phyloP scores from a whole-genome alignment of 495 filamentous ascomycete genomes.

The Trichoderma virens region DNA sequence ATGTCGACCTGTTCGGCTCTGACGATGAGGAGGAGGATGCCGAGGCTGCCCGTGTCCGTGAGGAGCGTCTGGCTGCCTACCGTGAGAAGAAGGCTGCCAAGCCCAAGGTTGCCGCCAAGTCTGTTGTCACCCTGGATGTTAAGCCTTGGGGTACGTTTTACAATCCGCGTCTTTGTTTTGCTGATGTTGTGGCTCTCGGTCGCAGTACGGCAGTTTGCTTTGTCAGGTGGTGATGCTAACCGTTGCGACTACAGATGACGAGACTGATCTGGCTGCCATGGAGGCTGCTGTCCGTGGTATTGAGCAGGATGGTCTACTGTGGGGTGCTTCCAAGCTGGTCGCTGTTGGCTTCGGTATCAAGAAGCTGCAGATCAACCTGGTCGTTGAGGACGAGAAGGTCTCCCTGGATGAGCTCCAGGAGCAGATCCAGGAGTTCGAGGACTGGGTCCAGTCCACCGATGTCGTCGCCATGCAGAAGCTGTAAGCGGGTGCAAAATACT shows the following conservation, averaged over 20 bases:
- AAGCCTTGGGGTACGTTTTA: constrained; percentile 91
- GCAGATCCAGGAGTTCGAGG: constrained; percentile 75
- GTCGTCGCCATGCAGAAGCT: constrained; percentile 91
- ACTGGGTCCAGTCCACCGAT: constrained; percentile 95
- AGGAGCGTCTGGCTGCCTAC: constrained; percentile 87
- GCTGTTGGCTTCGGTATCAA: constrained; percentile 95
- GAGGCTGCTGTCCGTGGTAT: constrained; percentile 79
- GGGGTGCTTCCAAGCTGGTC: constrained; percentile 88
- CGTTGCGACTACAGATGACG: constrained; percentile 55
- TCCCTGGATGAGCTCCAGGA: constrained; percentile 80
- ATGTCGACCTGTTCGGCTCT: constrained; percentile 82
- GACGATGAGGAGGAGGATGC: constrained; percentile 91
- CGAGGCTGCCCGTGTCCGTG: constrained; percentile 71
- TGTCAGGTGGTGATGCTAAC: constrained; percentile 18
- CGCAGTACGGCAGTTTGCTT: background rate
- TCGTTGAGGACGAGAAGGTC: constrained; percentile 96
- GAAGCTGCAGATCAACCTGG: constrained; percentile 98
- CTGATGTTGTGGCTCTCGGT: background rate
- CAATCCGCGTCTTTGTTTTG: background rate
- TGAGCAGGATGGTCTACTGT: constrained; percentile 88
- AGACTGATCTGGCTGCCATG: constrained; percentile 79
- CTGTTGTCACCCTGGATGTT: constrained; percentile 87
- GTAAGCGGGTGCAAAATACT: constrained; percentile 39
- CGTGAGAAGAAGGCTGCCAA: constrained; percentile 94
- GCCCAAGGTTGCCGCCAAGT: constrained; percentile 87